Evolutionary conservation across 176 grass and related monocot species (phyloP).

Genomic region (Raddia distichophylla): DNA sequence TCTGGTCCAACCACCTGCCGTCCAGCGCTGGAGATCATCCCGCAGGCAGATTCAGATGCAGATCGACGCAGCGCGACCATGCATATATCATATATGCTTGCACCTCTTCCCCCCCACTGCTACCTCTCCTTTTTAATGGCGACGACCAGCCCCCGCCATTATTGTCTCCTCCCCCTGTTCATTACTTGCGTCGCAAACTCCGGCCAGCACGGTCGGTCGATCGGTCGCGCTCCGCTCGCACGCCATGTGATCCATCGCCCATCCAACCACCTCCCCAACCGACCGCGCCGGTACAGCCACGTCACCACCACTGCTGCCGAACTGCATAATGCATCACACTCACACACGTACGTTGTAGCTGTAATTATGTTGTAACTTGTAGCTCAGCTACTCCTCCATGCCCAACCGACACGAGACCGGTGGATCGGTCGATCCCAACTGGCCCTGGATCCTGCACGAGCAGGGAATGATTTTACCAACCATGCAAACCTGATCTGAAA

Average conservation of each 20-base stretch:
- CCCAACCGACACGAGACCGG: constrained; percentile 3
- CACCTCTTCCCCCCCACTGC: neutral
- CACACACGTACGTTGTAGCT: too few relatives aligned
- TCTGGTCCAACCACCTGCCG: too few relatives aligned
- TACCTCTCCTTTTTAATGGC: neutral
- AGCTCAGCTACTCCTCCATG: neutral
- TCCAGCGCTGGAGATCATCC: too few relatives aligned
- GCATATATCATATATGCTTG: too few relatives aligned
- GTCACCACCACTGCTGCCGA: neutral
- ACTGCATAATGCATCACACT: too few relatives aligned
- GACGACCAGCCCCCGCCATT: neutral
- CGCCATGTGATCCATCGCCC: constrained; percentile 31
- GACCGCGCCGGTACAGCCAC: neutral
- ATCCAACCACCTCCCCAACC: constrained; percentile 41
- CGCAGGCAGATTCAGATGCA: neutral
- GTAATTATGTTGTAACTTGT: too few relatives aligned
- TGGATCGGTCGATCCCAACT: neutral
- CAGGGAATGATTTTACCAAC: too few relatives aligned
- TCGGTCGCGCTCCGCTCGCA: neutral
- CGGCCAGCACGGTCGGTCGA: neutral
- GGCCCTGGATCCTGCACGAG: too few relatives aligned
- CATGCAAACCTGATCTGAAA: too few relatives aligned
- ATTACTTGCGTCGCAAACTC: neutral
- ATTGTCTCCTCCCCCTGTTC: neutral
- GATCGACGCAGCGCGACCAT: neutral